These are phyloP conservation scores for Diaporthe nobilis DNA, from an alignment of 2,329 filamentous ascomycete species.

Conservation along the genomic window DNA sequence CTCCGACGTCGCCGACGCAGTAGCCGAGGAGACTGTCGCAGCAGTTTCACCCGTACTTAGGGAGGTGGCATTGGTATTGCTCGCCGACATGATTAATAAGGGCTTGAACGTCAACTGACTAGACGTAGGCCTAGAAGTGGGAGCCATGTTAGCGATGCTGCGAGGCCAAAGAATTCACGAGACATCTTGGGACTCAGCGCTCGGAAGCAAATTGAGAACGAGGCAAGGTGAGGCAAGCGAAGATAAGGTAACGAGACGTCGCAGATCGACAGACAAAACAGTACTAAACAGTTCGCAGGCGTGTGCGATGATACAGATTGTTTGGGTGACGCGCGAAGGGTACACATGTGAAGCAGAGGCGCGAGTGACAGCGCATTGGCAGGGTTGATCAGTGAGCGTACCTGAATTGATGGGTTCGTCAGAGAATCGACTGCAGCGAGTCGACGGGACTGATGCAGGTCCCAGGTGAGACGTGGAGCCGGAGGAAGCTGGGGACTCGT, in stretches of 20 bases:
- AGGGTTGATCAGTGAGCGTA: conserved; percentile 31
- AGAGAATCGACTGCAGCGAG: conserved; percentile 22
- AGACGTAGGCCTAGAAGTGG: conserved; percentile 36
- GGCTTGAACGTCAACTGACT: conserved; percentile 27
- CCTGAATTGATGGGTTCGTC: conserved; percentile 36
- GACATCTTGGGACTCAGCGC: conserved; percentile 14
- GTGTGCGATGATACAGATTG: conserved; percentile 13
- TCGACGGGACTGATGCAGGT: conserved; percentile 37
- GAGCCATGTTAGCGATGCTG: conserved; percentile 42
- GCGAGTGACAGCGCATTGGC: conserved; percentile 34
- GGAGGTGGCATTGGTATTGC: conserved; percentile 39
- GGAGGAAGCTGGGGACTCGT: conserved; percentile 35
- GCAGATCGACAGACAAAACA: conserved; percentile 30
- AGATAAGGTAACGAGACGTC: conserved; percentile 17
- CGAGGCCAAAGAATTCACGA: conserved; percentile 15
- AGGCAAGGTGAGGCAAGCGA: conserved; percentile 29
- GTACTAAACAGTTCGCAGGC: not conserved
- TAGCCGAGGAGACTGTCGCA: conserved; percentile 35
- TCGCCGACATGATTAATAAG: conserved; percentile 39
- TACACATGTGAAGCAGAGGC: conserved; percentile 25
- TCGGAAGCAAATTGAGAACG: not conserved
- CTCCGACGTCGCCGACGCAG: conserved; percentile 36
- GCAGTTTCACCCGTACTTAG: conserved; percentile 39
- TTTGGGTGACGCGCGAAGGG: conserved; percentile 21
- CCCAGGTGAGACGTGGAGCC: conserved; percentile 32